Evolutionary conservation across 495 filamentous ascomycete species (phyloP).

Genomic region (Entonaema liquescens): DNA sequence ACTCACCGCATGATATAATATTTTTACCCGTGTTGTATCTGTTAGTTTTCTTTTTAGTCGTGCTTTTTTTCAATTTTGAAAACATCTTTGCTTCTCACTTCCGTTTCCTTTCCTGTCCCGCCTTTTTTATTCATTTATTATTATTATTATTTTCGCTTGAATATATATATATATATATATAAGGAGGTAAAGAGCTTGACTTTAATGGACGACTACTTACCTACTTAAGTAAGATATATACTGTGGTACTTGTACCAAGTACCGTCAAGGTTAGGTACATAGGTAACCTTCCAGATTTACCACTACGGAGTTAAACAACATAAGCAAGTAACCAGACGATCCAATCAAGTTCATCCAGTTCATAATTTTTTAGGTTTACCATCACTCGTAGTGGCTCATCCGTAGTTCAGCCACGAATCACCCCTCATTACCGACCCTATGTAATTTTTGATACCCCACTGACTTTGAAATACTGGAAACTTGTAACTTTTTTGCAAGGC

Average conservation of each 20-base stretch:
- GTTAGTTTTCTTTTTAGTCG: not conserved
- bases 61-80: not conserved
- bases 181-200: not conserved
- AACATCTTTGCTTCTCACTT: too few relatives aligned
- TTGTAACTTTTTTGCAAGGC: constrained; percentile 20
- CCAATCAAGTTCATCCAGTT: constrained; percentile 30
- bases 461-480: constrained; percentile 6
- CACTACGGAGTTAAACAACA: not conserved
- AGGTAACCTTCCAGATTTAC: not conserved
- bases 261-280: too few relatives aligned
- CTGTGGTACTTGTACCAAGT: too few relatives aligned
- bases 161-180: too few relatives aligned
- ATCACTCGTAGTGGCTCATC: constrained; percentile 27
- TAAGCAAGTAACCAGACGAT: not conserved
- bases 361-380: constrained; percentile 34
- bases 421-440: constrained; percentile 39
- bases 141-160: too few relatives aligned
- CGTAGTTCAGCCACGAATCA: constrained; percentile 24
- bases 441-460: constrained; percentile 38
- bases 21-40: too few relatives aligned
- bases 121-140: too few relatives aligned
- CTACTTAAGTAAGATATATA: too few relatives aligned
- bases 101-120: too few relatives aligned
- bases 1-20: not conserved
- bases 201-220: too few relatives aligned